Evolutionary conservation across 768 basidiomycete genomes (phyloP), one percentile per base, ranked within the genome.

Genomic region (Tylopilus subfusipes): DNA sequence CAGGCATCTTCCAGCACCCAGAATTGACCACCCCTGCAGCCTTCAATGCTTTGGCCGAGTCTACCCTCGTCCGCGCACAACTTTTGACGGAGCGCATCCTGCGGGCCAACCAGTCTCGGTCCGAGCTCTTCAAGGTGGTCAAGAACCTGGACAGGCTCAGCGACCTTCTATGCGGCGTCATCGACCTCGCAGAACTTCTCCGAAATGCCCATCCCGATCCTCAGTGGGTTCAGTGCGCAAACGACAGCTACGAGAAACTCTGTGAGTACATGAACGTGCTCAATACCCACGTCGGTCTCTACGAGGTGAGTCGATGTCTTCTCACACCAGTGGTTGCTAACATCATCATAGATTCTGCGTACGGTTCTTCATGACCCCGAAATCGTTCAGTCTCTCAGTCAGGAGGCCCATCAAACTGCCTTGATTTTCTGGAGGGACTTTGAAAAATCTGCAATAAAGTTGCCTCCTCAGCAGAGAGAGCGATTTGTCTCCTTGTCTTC

Each of bases 231-330:
- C 78, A 83, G 16, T 86, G 86, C 47, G 91, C 91, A 42, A 91
- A 97, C 66, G 78, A 80, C 57, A 88, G 90, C 40, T 98, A 98
- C 70, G 94, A 93, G 71, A 83, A 82, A 57, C 76, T 98, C 57
- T 98, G 93, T 75, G 90, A 94, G 73, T 95, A 90, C 70, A 98
- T 99, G 95, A 98, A 98, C 70, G 85, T 91, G 43, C 76, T 98
- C 55, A 99, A 99, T 71, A 98, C 95, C 30, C 81, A 98, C 75
- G 85, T 88, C 31, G 92, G 88, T 36, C 76, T 99, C 43, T 95
- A 94, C 59, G 80, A 92, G 75, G 95, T 90, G 69, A 72, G 89
- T 76, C 52, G 22, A 18, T 48, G 42, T 40, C 42, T 54, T 51
- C 52, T 42, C 30, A 57, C 19, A 21, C 44, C 50, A 18, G 39